A percentile compares a stretch with the other conserved stretches of the same genome.
Conservation (phyloP, 345 rosid genomes). For the Pistacia vera region DNA sequence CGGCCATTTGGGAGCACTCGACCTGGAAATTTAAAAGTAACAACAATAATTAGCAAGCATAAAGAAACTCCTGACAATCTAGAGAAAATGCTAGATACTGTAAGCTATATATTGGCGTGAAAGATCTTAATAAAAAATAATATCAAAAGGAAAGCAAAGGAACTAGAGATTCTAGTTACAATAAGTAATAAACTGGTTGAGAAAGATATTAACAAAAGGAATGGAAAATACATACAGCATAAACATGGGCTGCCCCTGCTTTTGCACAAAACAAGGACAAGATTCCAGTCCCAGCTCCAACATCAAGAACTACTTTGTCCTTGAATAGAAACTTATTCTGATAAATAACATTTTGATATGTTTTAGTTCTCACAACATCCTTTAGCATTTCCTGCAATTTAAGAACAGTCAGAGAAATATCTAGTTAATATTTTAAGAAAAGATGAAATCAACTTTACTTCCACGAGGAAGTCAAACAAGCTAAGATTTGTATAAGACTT, state of each 20-base stretch:
- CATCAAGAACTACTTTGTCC: conserved; percentile 92
- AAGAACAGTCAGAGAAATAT: conserved; percentile 9
- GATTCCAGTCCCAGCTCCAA: conserved; percentile 99
- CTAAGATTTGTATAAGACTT: background rate
- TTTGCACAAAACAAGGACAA: conserved; percentile 95
- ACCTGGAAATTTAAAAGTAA: conserved; percentile 43
- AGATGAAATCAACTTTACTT: background rate
- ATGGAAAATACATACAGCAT: conserved; percentile 57
- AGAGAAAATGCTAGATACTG: too few relatives aligned
- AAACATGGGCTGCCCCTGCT: conserved; percentile 95
- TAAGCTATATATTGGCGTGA: too few relatives aligned
- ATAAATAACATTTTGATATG: conserved; percentile 93
- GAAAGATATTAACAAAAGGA: background rate
- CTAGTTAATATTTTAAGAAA: background rate
- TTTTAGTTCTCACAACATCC: conserved; percentile 93
- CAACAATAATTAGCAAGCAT: background rate
- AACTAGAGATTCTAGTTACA: too few relatives aligned
- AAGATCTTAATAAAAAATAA: too few relatives aligned
- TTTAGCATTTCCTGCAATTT: conserved; percentile 93
- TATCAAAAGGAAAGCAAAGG: too few relatives aligned
- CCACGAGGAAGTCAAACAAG: background rate
- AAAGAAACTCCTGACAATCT: too few relatives aligned
- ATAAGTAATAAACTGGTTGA: too few relatives aligned
- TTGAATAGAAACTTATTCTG: conserved; percentile 88
- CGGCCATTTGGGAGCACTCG: conserved; percentile 94